Conservation (phyloP, 164 flowering plant genomes). For the Vitis cinerea region DNA sequence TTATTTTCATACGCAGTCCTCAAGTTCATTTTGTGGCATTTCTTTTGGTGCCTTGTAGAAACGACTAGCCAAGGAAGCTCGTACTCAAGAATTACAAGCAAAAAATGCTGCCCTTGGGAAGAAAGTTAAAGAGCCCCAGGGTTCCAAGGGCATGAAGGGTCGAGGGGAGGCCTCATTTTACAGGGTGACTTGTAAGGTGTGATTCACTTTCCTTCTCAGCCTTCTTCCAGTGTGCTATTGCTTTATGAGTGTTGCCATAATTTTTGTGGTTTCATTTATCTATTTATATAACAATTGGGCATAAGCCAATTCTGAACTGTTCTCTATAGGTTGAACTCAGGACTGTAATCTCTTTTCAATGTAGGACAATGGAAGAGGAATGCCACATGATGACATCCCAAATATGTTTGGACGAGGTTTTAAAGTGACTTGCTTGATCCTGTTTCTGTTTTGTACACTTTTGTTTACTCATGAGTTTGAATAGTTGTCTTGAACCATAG, state of each 20-base stretch:
- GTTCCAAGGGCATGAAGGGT: constrained; percentile 63
- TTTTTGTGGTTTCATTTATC: not conserved
- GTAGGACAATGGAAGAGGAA: constrained; percentile 98
- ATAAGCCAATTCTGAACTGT: not conserved
- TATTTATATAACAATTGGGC: not conserved
- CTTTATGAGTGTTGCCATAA: not conserved
- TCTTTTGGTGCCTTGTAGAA: constrained; percentile 43
- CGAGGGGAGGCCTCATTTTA: constrained; percentile 94
- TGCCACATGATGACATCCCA: constrained; percentile 98
- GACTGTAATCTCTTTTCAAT: constrained; percentile 15
- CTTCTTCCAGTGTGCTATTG: not conserved
- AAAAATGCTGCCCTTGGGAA: constrained; percentile 83
- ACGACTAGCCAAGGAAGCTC: constrained; percentile 94
- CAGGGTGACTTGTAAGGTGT: constrained; percentile 94
- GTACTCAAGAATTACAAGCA: constrained; percentile 79
- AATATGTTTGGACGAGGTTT: constrained; percentile 99
- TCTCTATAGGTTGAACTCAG: not conserved
- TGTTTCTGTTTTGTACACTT: constrained; percentile 17
- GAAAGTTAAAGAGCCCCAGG: constrained; percentile 67
- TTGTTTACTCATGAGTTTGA: constrained; percentile 1
- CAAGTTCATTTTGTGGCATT: constrained; percentile 2
- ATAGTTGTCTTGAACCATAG: not conserved
- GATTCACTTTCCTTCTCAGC: constrained; percentile 16
- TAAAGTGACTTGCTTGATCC: constrained; percentile 6
- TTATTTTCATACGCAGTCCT: not conserved